Evolutionary conservation across 352 stramenopile genomes (phyloP).

Genomic region (Pythium insidiosum): DNA sequence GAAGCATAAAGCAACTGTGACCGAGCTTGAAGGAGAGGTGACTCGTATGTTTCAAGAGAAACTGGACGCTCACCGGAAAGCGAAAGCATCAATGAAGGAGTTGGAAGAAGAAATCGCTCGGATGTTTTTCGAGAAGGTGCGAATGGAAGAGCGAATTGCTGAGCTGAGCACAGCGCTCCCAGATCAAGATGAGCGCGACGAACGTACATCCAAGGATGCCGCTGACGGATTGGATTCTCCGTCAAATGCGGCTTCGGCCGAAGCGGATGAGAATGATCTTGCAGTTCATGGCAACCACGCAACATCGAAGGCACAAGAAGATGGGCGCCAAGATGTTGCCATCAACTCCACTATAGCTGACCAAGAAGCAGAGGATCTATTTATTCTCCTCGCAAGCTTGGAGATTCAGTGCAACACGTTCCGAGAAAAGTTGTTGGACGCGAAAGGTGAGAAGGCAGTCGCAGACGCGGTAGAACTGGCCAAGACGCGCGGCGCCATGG

Average conservation of each 20-base stretch:
- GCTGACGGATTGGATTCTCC: no score
- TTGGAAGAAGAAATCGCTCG: constrained; percentile 44
- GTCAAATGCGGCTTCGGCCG: background rate
- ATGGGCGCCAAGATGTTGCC: constrained; percentile 9
- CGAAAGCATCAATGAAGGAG: constrained; percentile 44
- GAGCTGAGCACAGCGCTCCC: background rate
- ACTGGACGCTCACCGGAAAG: constrained; percentile 36
- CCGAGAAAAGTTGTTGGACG: constrained; percentile 32
- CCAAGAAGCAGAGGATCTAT: constrained; percentile 51
- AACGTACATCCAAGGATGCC: no score
- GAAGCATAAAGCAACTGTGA: constrained; percentile 30
- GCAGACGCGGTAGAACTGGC: constrained; percentile 12
- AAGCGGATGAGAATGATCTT: background rate
- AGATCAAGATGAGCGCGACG: background rate
- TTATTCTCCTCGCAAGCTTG: constrained; percentile 57
- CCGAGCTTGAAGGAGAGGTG: constrained; percentile 44
- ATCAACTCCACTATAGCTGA: no score
- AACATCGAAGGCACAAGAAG: background rate
- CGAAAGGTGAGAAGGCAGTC: constrained; percentile 31
- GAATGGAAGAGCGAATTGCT: constrained; percentile 27
- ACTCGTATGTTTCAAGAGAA: constrained; percentile 41
- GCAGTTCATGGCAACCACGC: background rate
- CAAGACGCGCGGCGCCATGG: constrained; percentile 13
- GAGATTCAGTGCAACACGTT: constrained; percentile 62
- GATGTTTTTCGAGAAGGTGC: constrained; percentile 45